Evolutionary conservation across 2,329 filamentous ascomycete species (phyloP), one percentile per base, ranked within the genome.

Genomic region (Botrytis galanthina): DNA sequence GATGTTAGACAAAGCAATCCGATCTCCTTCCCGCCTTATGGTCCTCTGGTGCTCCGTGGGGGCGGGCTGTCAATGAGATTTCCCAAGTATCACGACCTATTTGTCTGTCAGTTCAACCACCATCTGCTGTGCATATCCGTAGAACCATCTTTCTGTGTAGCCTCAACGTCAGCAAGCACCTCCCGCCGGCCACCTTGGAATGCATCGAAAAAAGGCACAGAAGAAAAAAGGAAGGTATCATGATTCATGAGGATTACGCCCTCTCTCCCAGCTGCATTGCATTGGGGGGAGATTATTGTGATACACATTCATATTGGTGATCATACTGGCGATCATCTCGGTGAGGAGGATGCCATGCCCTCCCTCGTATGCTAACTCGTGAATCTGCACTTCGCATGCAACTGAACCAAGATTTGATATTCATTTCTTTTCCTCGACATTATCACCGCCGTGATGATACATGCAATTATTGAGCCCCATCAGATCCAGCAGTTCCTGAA

Each of bases 301-400:
- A 70, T 46, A 70, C 67, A 29, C 16, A 20, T 18, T 57, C 64
- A 68, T 57, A 32, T 68, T 68, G 48, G 64, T 57, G 48, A 68
- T 54, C 14, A 39, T 68, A 54, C 70, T n/a, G 70, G 42, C 46
- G 46, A 63, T 63, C 57, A 39, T 46, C 46, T 69, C 62, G 71
- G 71, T 72, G 71, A 72, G 63, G 48, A 72, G 51, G 22, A 18
- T 62, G 71, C 63, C 62, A 66, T 57, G 60, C 14, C 51, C 12
- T 54, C 26, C 70, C 37, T 54, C 70, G 46, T 66, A 57, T 72
- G 62, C 29, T 68, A 46, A 70, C n/a, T 48, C 35, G 35, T 10
- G 48, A 54, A 54, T 39, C 26, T 72, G 62, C 62, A 72, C 70
- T 48, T 72, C 22, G 70, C 62, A 68, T 72, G 51, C 70, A 68